Evolutionary conservation across 495 filamentous ascomycete species (phyloP).

Genomic region (Cercophora newfieldiana): DNA sequence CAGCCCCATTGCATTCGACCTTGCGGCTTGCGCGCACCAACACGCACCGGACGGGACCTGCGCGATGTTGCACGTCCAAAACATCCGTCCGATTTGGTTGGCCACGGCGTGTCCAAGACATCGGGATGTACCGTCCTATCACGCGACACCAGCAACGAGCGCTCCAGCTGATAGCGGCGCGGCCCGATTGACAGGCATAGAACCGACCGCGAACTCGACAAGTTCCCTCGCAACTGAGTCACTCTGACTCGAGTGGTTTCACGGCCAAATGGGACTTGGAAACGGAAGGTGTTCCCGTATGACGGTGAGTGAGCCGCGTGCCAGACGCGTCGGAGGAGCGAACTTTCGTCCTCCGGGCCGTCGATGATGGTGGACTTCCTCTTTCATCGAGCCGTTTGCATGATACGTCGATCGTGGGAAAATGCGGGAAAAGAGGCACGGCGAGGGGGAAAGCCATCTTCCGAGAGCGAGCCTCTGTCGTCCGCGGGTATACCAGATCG

Average conservation of each 20-base stretch:
- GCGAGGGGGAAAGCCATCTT: not conserved
- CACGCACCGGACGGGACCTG: conserved; percentile 15
- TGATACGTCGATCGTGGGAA: conserved; percentile 22
- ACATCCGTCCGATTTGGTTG: conserved; percentile 22
- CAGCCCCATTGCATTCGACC: conserved; percentile 8
- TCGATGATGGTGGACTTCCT: conserved; percentile 12
- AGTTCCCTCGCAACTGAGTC: conserved; percentile 7
- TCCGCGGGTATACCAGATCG: conserved; percentile 1
- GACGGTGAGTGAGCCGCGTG: conserved; percentile 14
- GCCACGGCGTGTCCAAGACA: not conserved
- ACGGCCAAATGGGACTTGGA: not conserved
- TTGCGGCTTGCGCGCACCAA: conserved; percentile 2
- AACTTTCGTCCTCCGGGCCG: conserved; percentile 11
- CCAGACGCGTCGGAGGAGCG: conserved; percentile 15
- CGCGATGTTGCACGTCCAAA: conserved; percentile 24
- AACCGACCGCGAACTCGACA: not conserved
- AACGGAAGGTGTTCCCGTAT: conserved; percentile 14
- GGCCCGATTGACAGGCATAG: conserved; percentile 11
- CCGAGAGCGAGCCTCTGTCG: conserved; percentile 1
- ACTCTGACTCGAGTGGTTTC: conserved; percentile 15
- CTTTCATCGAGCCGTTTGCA: conserved; percentile 21
- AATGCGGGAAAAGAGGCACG: conserved; percentile 28
- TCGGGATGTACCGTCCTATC: conserved; percentile 16
- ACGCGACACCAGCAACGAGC: not conserved
- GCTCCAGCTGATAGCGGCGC: conserved; percentile 12